A percentile compares a stretch with the other conserved stretches of the same genome.
Evolutionary conservation across 2,329 filamentous ascomycete species (phyloP).

Genomic region (Botrytis medusae): DNA sequence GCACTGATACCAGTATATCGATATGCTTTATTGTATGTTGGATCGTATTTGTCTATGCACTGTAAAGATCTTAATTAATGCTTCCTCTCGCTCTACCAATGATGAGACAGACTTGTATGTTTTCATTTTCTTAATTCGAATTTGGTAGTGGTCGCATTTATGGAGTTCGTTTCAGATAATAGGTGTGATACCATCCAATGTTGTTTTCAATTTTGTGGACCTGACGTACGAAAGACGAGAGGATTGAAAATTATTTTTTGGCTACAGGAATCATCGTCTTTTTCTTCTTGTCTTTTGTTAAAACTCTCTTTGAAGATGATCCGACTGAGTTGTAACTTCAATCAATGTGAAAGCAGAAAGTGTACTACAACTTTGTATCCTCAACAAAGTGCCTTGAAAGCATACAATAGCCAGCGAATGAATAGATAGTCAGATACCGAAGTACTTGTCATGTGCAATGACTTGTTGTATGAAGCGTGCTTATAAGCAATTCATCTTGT

Average conservation of each 20-base stretch:
- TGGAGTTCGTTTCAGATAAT: no score
- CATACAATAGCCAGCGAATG: background rate
- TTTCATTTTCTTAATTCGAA: no score
- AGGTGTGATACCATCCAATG: no score
- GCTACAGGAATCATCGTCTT: background rate
- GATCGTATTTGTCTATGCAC: no score
- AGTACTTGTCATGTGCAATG: background rate
- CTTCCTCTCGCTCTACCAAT: no score
- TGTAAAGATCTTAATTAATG: no score
- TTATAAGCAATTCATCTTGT: background rate
- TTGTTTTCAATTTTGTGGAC: background rate
- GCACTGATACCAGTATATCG: no score
- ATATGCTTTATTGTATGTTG: no score
- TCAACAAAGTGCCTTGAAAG: background rate
- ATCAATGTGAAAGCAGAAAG: background rate
- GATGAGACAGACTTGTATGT: no score
- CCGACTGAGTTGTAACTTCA: background rate
- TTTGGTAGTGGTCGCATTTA: no score
- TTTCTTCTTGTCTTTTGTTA: background rate
- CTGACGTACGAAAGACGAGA: background rate
- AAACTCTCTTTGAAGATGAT: background rate
- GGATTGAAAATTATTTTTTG: background rate
- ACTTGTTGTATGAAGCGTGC: background rate
- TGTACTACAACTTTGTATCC: background rate
- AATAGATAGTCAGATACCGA: background rate